phyloP scores from a whole-genome alignment of 1,284 basidiomycete genomes.

The Ceratorhiza oryzae-sativae region DNA sequence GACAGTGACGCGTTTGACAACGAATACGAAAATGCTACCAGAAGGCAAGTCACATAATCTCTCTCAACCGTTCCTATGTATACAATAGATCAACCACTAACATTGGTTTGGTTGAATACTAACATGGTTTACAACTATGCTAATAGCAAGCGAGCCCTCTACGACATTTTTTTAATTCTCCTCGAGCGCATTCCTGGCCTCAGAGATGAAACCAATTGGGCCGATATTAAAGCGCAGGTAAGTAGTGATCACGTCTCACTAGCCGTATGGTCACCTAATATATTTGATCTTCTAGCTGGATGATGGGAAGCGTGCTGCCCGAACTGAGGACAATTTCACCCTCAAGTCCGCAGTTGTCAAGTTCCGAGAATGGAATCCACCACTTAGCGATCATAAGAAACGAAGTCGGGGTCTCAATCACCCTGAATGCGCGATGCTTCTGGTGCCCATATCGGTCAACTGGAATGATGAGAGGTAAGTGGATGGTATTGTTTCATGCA shows the following conservation, averaged over 20 bases:
- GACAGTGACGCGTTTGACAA: too few relatives aligned
- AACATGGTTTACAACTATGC: background rate
- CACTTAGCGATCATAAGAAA: background rate
- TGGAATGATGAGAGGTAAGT: slow-evolving; percentile 6
- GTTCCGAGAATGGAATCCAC: background rate
- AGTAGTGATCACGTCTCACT: background rate
- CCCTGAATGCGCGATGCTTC: background rate
- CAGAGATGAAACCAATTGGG: background rate
- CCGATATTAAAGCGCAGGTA: background rate
- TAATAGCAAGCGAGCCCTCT: background rate
- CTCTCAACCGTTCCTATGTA: too few relatives aligned
- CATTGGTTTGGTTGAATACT: too few relatives aligned
- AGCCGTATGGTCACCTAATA: background rate
- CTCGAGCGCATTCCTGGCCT: background rate
- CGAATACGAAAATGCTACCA: background rate
- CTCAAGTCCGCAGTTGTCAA: background rate
- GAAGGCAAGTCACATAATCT: background rate
- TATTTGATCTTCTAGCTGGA: background rate
- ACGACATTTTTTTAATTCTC: slow-evolving; percentile 3
- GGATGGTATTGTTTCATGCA: background rate
- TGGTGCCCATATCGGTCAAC: background rate
- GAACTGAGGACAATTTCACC: slow-evolving; percentile 9
- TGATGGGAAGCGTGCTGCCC: background rate
- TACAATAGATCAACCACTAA: background rate
- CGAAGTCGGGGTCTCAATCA: background rate